Percentiles rank a stretch among this genome's conserved stretches.
These are phyloP conservation scores for Fusarium sp. DNA, from an alignment of 2,329 filamentous ascomycete species.

Conservation along the genomic window DNA sequence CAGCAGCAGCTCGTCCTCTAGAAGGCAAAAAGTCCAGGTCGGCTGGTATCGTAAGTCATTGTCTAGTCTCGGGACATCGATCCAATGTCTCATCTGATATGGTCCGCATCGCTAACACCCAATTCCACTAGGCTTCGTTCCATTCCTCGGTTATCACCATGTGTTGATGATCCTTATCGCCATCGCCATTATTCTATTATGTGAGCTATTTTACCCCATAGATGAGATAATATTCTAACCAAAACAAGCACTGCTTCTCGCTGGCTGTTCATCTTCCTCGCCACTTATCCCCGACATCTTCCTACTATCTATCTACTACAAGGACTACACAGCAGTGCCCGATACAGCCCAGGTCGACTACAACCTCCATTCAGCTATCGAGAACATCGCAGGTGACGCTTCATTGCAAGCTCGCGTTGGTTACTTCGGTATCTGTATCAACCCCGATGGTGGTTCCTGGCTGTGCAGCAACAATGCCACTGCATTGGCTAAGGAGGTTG, in stretches of 20 bases:
- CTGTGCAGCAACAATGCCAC: constrained; percentile 98
- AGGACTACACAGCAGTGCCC: constrained; percentile 82
- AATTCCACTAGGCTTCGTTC: constrained; percentile 63
- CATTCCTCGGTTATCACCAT: constrained; percentile 79
- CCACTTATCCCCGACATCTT: constrained; percentile 96
- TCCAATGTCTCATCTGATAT: constrained; percentile 30
- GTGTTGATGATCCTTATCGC: constrained; percentile 98
- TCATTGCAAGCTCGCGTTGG: constrained; percentile 90
- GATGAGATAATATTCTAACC: constrained; percentile 5
- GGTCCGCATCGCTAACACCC: constrained; percentile 31
- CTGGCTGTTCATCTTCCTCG: constrained; percentile 95
- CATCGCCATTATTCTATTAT: constrained; percentile 90
- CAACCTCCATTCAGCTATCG: constrained; percentile 82
- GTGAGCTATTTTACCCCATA: constrained; percentile 63
- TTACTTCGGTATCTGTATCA: constrained; percentile 98
- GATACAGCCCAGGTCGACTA: constrained; percentile 91
- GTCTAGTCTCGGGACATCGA: neutral
- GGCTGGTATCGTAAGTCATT: constrained; percentile 59
- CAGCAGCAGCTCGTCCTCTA: constrained; percentile 38
- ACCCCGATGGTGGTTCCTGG: constrained; percentile 87
- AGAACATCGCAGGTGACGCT: constrained; percentile 87
- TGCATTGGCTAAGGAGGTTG: constrained; percentile 86
- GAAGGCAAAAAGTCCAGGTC: constrained; percentile 52
- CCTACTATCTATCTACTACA: constrained; percentile 97
- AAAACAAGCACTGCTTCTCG: constrained; percentile 79